These are phyloP conservation scores for Simmondsia chinensis DNA, from an alignment of 148 eudicot species.

Conservation along the genomic window DNA sequence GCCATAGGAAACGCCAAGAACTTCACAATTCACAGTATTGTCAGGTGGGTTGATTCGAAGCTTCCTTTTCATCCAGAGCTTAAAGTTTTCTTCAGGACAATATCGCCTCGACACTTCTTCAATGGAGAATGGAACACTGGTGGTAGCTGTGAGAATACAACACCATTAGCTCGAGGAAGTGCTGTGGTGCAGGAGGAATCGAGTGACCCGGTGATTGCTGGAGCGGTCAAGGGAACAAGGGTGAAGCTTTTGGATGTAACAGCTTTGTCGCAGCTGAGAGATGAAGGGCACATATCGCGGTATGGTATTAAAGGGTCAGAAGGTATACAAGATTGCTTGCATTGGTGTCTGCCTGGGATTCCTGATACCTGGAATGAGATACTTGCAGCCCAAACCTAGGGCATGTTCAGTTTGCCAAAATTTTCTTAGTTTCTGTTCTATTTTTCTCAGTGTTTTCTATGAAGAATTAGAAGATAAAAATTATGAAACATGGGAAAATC, in stretches of 20 bases:
- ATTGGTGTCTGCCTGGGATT: slow-evolving; percentile 67
- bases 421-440: too few relatives aligned
- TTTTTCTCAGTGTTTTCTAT: too few relatives aligned
- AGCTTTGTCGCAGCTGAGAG: slow-evolving; percentile 48
- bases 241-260: slow-evolving; percentile 45
- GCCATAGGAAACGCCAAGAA: slow-evolving; percentile 50
- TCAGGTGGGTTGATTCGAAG: slow-evolving; percentile 46
- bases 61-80: slow-evolving; percentile 29
- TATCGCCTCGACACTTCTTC: slow-evolving; percentile 56
- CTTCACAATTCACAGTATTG: slow-evolving; percentile 29
- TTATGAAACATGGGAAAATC: too few relatives aligned
- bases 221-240: slow-evolving; percentile 44
- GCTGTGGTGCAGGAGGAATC: slow-evolving; percentile 37
- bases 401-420: too few relatives aligned
- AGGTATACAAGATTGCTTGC: slow-evolving; percentile 49
- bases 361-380: slow-evolving; percentile 67
- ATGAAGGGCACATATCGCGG: slow-evolving; percentile 58
- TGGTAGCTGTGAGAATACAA: slow-evolving; percentile 52
- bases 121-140: slow-evolving; percentile 66
- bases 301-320: slow-evolving; percentile 32
- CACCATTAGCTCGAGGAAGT: slow-evolving; percentile 43
- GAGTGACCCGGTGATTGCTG: slow-evolving; percentile 39
- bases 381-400: slow-evolving; percentile 39
- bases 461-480: too few relatives aligned
- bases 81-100: slow-evolving; percentile 47